phyloP scores from a whole-genome alignment of 805 yeast species.

The Hanseniaspora jakobsenii region DNA sequence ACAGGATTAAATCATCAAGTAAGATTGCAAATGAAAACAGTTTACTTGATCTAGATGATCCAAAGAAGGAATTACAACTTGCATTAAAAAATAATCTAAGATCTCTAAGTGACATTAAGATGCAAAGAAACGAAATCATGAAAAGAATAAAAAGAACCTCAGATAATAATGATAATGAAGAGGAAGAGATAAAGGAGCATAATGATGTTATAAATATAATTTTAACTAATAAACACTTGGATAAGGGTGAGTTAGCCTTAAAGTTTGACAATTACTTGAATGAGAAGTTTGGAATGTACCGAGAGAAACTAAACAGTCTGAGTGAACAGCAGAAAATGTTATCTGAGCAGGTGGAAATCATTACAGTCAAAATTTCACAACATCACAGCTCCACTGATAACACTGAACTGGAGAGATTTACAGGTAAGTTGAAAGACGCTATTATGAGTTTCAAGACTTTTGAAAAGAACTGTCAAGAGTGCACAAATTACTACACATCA shows the following conservation, averaged over 20 bases:
- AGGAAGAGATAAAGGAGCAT: conserved; percentile 29
- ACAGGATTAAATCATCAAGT: conserved; percentile 17
- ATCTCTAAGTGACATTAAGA: conserved; percentile 3
- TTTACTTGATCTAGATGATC: conserved; percentile 59
- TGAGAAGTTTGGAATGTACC: conserved; percentile 8
- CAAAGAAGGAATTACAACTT: conserved; percentile 20
- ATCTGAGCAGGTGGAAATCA: not conserved
- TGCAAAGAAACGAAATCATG: conserved; percentile 6
- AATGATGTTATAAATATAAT: not conserved
- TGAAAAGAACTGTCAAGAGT: conserved; percentile 13
- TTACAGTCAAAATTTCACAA: not conserved
- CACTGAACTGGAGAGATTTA: not conserved
- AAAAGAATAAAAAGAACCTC: conserved; percentile 8
- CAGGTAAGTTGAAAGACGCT: not conserved
- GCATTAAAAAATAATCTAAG: not conserved
- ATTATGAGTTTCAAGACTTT: not conserved
- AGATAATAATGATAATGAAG: conserved; percentile 48
- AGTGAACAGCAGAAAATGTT: conserved; percentile 1
- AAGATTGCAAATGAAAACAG: conserved; percentile 25
- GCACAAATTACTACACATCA: conserved; percentile 9
- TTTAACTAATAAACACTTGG: not conserved
- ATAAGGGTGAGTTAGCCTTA: not conserved
- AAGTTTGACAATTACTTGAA: conserved; percentile 3
- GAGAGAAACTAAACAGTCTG: conserved; percentile 1
- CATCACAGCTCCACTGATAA: not conserved